Conservation (phyloP, 1,139 yeast species). For the Sugiyamaella castrensis region DNA sequence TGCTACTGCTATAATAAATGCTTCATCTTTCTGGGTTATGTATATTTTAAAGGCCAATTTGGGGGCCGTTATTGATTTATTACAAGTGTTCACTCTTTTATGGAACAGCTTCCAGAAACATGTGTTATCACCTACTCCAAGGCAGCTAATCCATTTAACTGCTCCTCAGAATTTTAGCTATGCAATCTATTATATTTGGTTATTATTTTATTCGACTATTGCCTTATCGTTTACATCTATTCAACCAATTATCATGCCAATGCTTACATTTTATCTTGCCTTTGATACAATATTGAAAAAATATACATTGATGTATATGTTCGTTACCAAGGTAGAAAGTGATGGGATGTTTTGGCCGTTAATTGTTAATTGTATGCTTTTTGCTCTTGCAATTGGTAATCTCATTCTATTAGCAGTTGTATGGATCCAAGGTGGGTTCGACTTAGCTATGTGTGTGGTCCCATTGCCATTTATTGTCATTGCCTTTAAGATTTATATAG, state of each 20-base stretch:
- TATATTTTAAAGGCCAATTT: constrained; percentile 38
- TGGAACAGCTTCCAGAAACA: constrained; percentile 32
- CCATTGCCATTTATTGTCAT: constrained; percentile 36
- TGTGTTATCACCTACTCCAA: constrained; percentile 38
- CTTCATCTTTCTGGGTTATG: constrained; percentile 45
- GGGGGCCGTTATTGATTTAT: constrained; percentile 35
- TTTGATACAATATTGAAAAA: constrained; percentile 38
- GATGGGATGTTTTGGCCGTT: constrained; percentile 43
- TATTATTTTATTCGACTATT: constrained; percentile 40
- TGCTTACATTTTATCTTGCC: constrained; percentile 35
- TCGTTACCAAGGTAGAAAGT: constrained; percentile 40
- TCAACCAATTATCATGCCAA: constrained; percentile 41
- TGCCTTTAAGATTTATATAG: constrained; percentile 33
- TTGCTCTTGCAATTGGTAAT: constrained; percentile 39
- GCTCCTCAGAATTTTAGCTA: constrained; percentile 40
- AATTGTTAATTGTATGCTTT: constrained; percentile 36
- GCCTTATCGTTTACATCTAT: constrained; percentile 41
- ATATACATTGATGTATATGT: constrained; percentile 40
- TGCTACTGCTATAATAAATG: constrained; percentile 39
- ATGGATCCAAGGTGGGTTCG: constrained; percentile 42
- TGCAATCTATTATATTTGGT: constrained; percentile 39
- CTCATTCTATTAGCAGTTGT: constrained; percentile 38
- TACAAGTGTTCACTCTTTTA: constrained; percentile 35
- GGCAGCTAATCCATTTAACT: constrained; percentile 37
- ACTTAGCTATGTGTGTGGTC: constrained; percentile 34